These are phyloP conservation scores for Xylariomycetidae sp. DNA, from an alignment of 2,329 filamentous ascomycete species.

Conservation along the genomic window DNA sequence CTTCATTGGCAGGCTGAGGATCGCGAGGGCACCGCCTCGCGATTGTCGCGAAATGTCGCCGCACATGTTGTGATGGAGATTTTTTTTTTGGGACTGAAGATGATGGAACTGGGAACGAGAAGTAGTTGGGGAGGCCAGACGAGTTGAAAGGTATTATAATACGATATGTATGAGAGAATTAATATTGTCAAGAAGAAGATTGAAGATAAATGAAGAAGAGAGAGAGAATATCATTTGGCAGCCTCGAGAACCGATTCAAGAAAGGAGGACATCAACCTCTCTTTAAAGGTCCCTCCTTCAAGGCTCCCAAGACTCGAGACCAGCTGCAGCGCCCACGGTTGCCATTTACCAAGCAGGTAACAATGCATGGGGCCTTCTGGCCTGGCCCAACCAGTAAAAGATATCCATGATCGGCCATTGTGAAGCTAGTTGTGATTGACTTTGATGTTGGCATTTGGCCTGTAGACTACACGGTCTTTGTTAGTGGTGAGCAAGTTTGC, in stretches of 20 bases:
- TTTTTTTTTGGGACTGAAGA: conserved; percentile 1
- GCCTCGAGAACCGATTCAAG: too few species aligned
- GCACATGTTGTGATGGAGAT: conserved; percentile 32
- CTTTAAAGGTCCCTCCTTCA: too few species aligned
- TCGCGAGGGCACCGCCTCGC: conserved; percentile 41
- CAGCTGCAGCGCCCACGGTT: neutral
- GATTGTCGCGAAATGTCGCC: conserved; percentile 37
- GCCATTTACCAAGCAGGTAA: neutral
- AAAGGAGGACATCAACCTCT: too few species aligned
- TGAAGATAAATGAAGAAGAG: neutral
- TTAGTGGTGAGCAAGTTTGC: conserved; percentile 27
- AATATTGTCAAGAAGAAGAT: neutral
- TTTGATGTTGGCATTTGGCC: too few species aligned
- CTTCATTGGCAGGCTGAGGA: conserved; percentile 30
- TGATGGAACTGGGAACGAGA: too few species aligned
- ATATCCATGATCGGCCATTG: conserved; percentile 2
- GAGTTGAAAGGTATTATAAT: neutral
- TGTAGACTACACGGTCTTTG: too few species aligned
- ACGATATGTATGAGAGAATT: neutral
- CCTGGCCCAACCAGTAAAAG: neutral
- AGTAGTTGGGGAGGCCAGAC: too few species aligned
- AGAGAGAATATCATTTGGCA: neutral
- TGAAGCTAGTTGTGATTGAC: neutral
- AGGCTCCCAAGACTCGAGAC: neutral
- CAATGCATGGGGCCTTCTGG: neutral